Base-by-base conservation (phyloP, 2,329 filamentous ascomycete species). In the Sarocladium brachiariae region DNA sequence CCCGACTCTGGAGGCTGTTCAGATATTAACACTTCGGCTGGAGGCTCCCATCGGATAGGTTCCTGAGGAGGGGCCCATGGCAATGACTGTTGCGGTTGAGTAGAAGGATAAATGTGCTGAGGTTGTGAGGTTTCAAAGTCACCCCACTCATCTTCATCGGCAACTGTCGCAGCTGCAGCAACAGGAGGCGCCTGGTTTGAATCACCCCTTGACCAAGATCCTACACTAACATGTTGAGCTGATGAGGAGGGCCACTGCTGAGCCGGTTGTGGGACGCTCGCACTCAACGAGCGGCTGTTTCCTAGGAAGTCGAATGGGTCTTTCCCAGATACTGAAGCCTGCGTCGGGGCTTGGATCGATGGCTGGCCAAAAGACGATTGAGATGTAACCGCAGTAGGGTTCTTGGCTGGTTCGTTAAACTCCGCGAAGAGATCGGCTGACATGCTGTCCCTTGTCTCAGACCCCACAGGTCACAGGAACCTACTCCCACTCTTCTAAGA, bases 361-460 rank as follows among this genome's bases (percentile, higher is more conserved):
- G 33, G 18, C 21, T 50, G 48, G 3, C 24, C 48, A 39, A 41
- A 46, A 39, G 51, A 25, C 35, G 50, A 25, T 13, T 47, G 43
- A 33, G 27, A 33, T 16, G 25, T 25, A 3, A 3, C 27, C 21
- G 33, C 58, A 25, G 68, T 59, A 52, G 64, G 55, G 53, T 60
- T 63, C 51, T 62, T 65, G 49, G 75, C 71, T 56, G 72, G 68
- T 58, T 68, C 70, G 59, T 77, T 79, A 57, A 85, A 83, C 56
- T 81, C 78, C 51, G 80, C 81, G 60, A 84, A 81, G 52, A 85
- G 75, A 64, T 84, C 80, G 54, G 80, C 78, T 57, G 81, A 85
- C 81, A 84, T 85, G 54, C 31, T 62, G 53, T 21, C 31, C n/a
- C 16, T 7, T 23, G 43, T 6, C 14, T n/a, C 19, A 24, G 39